Evolutionary conservation across 2,329 filamentous ascomycete genomes (phyloP).

Genomic region (Cytospora leucostoma): DNA sequence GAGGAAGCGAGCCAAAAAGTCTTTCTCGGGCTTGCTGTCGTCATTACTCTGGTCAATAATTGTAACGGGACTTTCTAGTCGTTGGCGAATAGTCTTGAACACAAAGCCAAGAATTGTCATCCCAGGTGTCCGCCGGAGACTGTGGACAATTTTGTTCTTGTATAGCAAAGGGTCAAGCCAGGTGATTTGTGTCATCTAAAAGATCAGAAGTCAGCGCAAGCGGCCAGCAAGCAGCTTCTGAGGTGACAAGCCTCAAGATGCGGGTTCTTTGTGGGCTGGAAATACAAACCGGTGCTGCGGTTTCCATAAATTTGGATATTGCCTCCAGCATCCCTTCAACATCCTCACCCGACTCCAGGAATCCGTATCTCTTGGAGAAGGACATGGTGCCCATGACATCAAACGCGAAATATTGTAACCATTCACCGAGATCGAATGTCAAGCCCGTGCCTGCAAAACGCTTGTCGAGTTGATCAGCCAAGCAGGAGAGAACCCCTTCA

Average conservation of each 20-base stretch:
- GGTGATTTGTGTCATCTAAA: slow-evolving; percentile 40
- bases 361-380: slow-evolving; percentile 54
- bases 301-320: slow-evolving; percentile 53
- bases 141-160: slow-evolving; percentile 43
- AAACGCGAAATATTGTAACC: slow-evolving; percentile 47
- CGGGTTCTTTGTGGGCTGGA: slow-evolving; percentile 41
- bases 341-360: slow-evolving; percentile 50
- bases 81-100: slow-evolving; percentile 1
- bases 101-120: slow-evolving; percentile 52
- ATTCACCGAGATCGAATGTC: slow-evolving; percentile 45
- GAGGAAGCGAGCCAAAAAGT: too few relatives aligned
- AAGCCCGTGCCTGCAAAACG: not conserved
- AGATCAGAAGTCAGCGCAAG: slow-evolving; percentile 25
- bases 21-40: too few relatives aligned
- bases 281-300: slow-evolving; percentile 51
- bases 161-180: slow-evolving; percentile 52
- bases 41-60: too few relatives aligned
- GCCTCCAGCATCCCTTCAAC: slow-evolving; percentile 52
- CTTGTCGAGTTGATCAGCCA: slow-evolving; percentile 30
- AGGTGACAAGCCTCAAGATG: too few relatives aligned
- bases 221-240: too few relatives aligned
- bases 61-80: too few relatives aligned
- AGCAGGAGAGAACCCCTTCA: slow-evolving; percentile 29
- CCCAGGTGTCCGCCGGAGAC: slow-evolving; percentile 46
- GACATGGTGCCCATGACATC: slow-evolving; percentile 54